Percentiles rank a stretch among this genome's conserved stretches.
phyloP scores from a whole-genome alignment of 495 filamentous ascomycete genomes.

The Penicillium subrubescens region DNA sequence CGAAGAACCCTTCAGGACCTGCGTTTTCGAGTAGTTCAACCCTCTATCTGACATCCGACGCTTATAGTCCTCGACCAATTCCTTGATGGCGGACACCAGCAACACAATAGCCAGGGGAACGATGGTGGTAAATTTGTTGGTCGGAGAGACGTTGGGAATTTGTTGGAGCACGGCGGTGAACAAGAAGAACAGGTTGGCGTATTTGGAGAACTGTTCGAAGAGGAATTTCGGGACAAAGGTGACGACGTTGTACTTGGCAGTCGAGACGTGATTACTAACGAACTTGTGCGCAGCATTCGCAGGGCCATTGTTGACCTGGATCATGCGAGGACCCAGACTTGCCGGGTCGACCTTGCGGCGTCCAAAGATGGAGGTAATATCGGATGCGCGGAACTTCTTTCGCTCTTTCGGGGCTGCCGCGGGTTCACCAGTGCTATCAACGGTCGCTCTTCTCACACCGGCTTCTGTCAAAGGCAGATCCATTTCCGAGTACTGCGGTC shows the following conservation, averaged over 20 bases:
- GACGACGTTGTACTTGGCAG: slow-evolving; percentile 93
- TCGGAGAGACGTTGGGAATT: slow-evolving; percentile 92
- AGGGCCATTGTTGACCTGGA: slow-evolving; percentile 96
- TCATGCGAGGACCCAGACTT: slow-evolving; percentile 86
- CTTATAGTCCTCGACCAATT: slow-evolving; percentile 91
- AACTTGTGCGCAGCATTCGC: slow-evolving; percentile 88
- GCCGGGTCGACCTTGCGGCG: slow-evolving; percentile 84
- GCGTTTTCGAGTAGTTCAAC: slow-evolving; percentile 86
- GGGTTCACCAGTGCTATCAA: slow-evolving; percentile 36
- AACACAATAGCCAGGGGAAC: slow-evolving; percentile 88
- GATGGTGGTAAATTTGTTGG: slow-evolving; percentile 94
- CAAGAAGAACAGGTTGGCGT: slow-evolving; percentile 99
- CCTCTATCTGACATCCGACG: slow-evolving; percentile 83
- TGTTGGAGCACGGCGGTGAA: slow-evolving; percentile 96
- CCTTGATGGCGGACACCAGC: slow-evolving; percentile 91
- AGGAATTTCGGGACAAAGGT: slow-evolving; percentile 98
- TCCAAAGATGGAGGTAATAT: slow-evolving; percentile 95
- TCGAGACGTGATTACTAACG: slow-evolving; percentile 94
- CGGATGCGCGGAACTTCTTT: slow-evolving; percentile 67
- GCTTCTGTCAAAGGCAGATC: slow-evolving; percentile 90
- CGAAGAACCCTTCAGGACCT: slow-evolving; percentile 77
- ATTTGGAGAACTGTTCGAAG: slow-evolving; percentile 98
- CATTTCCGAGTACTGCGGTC: slow-evolving; percentile 94
- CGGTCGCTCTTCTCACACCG: slow-evolving; percentile 52
- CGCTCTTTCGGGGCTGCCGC: slow-evolving; percentile 35